A percentile compares a stretch with the other conserved stretches of the same genome.
Evolutionary conservation across 257 asterid species (phyloP).

Genomic region (Solanum etuberosum): DNA sequence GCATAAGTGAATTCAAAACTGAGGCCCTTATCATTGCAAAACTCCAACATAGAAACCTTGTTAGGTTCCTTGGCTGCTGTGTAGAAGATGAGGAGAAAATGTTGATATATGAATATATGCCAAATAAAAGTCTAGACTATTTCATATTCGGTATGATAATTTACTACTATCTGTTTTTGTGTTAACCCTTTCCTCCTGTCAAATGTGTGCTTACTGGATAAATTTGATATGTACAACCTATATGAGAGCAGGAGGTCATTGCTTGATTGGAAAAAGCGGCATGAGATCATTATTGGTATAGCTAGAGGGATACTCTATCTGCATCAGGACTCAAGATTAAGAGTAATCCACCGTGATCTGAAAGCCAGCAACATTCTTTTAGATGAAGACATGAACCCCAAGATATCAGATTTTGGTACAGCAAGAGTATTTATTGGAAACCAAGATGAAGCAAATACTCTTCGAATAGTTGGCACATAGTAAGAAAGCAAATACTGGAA

Average conservation of each 20-base stretch:
- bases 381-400: constrained; percentile 14
- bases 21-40: constrained; percentile 21
- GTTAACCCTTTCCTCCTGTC: not conserved
- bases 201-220: not conserved
- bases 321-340: constrained; percentile 7
- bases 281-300: constrained; percentile 2
- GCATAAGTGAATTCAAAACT: constrained; percentile 19
- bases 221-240: not conserved
- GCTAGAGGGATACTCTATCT: constrained; percentile 12
- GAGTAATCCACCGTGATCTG: constrained; percentile 6
- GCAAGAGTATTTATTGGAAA: not conserved
- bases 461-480: constrained; percentile 4
- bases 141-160: constrained; percentile 18
- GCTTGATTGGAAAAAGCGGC: constrained; percentile 3
- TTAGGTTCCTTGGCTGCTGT: constrained; percentile 23
- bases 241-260: not conserved
- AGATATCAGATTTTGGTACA: constrained; percentile 5
- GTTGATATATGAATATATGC: constrained; percentile 21
- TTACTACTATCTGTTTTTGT: not conserved
- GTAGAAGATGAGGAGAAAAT: constrained; percentile 18
- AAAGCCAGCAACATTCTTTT: constrained; percentile 8
- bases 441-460: not conserved
- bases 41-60: constrained; percentile 26
- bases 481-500: not conserved
- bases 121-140: constrained; percentile 20